Conservation (phyloP, 192 early-diverging fungal species). For the Backusella australiensis region DNA sequence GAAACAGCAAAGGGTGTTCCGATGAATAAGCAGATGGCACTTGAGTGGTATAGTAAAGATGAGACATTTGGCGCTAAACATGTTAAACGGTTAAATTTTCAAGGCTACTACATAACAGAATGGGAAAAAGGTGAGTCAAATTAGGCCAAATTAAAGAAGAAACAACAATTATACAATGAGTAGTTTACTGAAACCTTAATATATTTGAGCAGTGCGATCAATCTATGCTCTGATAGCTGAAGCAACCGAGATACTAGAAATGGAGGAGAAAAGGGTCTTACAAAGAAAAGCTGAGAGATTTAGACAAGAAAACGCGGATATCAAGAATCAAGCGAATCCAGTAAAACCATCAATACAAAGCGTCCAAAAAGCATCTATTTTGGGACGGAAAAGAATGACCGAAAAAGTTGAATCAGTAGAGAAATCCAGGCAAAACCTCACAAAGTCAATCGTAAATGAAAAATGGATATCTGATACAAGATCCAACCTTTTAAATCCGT, state of each 20-base stretch:
- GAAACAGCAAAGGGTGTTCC: neutral
- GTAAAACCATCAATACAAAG: neutral
- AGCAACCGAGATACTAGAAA: neutral
- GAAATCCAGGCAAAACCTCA: neutral
- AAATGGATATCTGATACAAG: neutral
- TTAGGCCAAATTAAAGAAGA: neutral
- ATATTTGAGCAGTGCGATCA: neutral
- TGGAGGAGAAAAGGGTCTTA: neutral
- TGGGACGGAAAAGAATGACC: neutral
- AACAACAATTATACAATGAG: neutral
- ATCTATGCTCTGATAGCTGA: neutral
- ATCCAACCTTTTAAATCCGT: neutral
- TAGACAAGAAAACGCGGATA: neutral
- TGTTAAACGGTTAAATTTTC: neutral
- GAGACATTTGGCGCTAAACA: neutral
- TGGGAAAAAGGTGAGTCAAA: neutral
- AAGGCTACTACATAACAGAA: neutral
- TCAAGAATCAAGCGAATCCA: neutral
- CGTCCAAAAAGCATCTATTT: neutral
- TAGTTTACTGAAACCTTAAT: neutral
- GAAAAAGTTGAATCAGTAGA: too few relatives aligned
- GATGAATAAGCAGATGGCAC: neutral
- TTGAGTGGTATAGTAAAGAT: neutral
- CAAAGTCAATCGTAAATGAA: neutral
- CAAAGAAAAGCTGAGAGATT: neutral